A percentile compares a stretch with the other conserved stretches of the same genome.
Conservation (phyloP, 495 filamentous ascomycete species). For the Lepraria neglecta region DNA sequence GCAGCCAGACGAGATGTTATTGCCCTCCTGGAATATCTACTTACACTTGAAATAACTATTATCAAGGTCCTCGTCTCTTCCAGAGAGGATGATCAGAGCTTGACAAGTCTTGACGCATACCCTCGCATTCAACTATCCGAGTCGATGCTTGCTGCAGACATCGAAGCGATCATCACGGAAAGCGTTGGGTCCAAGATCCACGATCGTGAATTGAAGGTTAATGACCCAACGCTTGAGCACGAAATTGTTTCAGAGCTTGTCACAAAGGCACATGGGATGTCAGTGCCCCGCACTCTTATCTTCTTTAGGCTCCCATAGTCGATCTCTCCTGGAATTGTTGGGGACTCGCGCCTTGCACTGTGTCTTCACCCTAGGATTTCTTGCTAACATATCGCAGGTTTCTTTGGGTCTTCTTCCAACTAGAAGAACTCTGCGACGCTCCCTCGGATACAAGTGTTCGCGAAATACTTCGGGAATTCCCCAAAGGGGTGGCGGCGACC, state of each 20-base stretch:
- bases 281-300: conserved; percentile 3
- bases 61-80: conserved; percentile 25
- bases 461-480: conserved; percentile 24
- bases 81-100: conserved; percentile 17
- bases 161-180: conserved; percentile 21
- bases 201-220: conserved; percentile 20
- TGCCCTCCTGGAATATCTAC: conserved; percentile 6
- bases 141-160: conserved; percentile 15
- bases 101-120: neutral
- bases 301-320: neutral
- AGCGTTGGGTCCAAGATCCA: conserved; percentile 21
- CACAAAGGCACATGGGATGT: conserved; percentile 28
- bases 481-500: conserved; percentile 25
- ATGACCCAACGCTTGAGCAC: conserved; percentile 11
- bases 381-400: conserved; percentile 23
- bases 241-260: conserved; percentile 23
- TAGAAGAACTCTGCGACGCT: conserved; percentile 31
- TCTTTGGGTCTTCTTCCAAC: conserved; percentile 31
- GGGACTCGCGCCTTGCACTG: neutral
- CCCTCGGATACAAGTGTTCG: conserved; percentile 23
- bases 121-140: conserved; percentile 15
- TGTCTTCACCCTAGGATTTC: neutral
- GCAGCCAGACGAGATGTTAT: conserved; percentile 1
- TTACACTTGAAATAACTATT: neutral
- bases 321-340: neutral